These are phyloP conservation scores for Maudiozyma barnettii DNA, from an alignment of 805 yeast genomes.

Conservation along the genomic window DNA sequence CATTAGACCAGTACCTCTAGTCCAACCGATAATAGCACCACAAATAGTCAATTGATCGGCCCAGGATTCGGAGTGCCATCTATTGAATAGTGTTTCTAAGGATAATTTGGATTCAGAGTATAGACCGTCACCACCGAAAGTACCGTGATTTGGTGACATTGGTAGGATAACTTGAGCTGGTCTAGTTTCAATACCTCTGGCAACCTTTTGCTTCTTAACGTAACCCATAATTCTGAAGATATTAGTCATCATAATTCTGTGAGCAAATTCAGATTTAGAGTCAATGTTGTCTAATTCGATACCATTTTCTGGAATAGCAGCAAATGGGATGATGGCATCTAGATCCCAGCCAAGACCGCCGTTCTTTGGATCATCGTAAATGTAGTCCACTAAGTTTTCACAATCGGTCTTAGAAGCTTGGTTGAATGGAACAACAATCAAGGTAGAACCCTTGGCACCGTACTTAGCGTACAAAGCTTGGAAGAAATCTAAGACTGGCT, in stretches of 20 bases:
- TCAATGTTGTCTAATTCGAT: conserved; percentile 87
- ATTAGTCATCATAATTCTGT: conserved; percentile 96
- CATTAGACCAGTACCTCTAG: conserved; percentile 99
- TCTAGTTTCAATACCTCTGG: conserved; percentile 76
- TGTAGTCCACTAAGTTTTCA: conserved; percentile 71
- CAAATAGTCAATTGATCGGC: conserved; percentile 85
- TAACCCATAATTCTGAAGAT: conserved; percentile 84
- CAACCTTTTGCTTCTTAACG: conserved; percentile 73
- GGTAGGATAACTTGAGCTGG: conserved; percentile 98
- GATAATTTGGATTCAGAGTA: conserved; percentile 96
- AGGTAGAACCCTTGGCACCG: conserved; percentile 87
- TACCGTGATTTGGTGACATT: conserved; percentile 97
- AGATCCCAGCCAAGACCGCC: conserved; percentile 97
- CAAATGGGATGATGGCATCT: conserved; percentile 93
- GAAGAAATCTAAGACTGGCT: conserved; percentile 89
- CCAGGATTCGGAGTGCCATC: conserved; percentile 99
- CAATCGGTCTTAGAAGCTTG: conserved; percentile 96
- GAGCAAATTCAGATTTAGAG: conserved; percentile 95
- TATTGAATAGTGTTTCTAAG: conserved; percentile 91
- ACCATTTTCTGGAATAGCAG: conserved; percentile 98
- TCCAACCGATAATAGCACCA: conserved; percentile 99
- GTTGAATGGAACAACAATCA: conserved; percentile 96
- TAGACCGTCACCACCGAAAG: conserved; percentile 96
- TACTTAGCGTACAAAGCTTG: conserved; percentile 85
- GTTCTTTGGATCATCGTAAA: conserved; percentile 71